Percentiles rank a stretch among this genome's conserved stretches.
Evolutionary conservation across 495 filamentous ascomycete genomes (phyloP).

Genomic region (Penicillium roqueforti): DNA sequence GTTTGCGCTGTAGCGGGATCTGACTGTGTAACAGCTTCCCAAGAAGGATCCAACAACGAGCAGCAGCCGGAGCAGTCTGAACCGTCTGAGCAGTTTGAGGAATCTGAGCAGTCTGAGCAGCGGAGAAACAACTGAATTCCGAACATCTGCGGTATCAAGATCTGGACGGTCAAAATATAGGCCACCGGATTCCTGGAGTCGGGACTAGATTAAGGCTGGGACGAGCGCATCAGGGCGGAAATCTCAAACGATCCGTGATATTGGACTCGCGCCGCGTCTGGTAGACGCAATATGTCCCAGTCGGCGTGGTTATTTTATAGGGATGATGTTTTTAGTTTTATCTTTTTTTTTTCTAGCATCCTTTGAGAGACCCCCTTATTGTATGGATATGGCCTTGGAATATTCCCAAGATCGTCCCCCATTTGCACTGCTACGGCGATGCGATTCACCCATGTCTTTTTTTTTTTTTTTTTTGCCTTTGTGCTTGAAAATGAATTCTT

Average conservation of each 20-base stretch:
- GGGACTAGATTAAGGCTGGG: background rate
- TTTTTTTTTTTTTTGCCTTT: background rate
- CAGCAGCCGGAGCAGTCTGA: slow-evolving; percentile 2
- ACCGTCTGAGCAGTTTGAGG: too few relatives aligned
- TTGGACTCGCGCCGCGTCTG: slow-evolving; percentile 11
- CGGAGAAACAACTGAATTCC: slow-evolving; percentile 1
- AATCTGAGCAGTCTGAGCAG: slow-evolving; percentile 3
- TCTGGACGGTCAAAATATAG: background rate
- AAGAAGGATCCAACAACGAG: slow-evolving; percentile 7
- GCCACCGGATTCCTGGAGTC: background rate
- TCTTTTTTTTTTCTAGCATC: slow-evolving; percentile 5
- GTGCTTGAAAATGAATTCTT: background rate
- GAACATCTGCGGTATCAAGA: background rate
- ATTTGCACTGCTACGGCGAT: slow-evolving; percentile 5
- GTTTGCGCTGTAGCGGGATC: slow-evolving; percentile 5
- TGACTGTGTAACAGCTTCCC: slow-evolving; percentile 12
- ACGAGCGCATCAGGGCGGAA: background rate
- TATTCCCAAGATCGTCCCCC: background rate
- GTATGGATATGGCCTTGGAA: background rate
- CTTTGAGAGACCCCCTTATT: slow-evolving; percentile 6
- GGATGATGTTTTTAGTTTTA: slow-evolving; percentile 8
- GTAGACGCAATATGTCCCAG: slow-evolving; percentile 9
- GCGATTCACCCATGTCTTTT: background rate
- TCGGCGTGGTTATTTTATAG: slow-evolving; percentile 6
- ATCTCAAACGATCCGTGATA: slow-evolving; percentile 1